Conservation (phyloP, 495 filamentous ascomycete species). For the Cladorrhinum samala region DNA sequence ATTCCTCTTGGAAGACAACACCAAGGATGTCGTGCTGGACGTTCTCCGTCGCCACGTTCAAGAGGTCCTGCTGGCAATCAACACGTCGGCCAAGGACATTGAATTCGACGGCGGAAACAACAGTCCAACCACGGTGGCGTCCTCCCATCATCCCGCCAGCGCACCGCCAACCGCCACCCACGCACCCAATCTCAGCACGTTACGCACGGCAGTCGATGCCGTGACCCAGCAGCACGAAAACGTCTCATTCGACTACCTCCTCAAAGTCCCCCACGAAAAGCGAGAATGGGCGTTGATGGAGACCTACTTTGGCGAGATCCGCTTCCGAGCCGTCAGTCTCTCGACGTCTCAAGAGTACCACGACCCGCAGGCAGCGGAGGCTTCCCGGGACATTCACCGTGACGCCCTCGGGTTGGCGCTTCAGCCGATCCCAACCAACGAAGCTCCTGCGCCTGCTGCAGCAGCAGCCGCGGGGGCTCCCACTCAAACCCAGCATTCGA, state of each 20-base stretch:
- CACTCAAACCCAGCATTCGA: not conserved
- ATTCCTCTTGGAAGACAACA: constrained; percentile 3
- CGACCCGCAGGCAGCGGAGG: constrained; percentile 11
- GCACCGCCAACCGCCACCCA: not conserved
- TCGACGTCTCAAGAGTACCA: constrained; percentile 6
- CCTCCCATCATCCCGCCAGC: too few species aligned
- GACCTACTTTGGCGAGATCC: constrained; percentile 18
- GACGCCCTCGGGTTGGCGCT: not conserved
- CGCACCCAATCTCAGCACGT: not conserved
- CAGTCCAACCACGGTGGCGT: not conserved
- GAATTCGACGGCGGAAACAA: not conserved
- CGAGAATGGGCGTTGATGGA: constrained; percentile 17
- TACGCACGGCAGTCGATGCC: too few species aligned
- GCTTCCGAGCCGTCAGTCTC: constrained; percentile 7
- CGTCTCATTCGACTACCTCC: constrained; percentile 15
- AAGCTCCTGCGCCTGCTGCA: too few species aligned
- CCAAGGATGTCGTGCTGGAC: constrained; percentile 17
- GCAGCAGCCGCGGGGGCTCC: too few species aligned
- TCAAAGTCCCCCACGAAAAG: constrained; percentile 16
- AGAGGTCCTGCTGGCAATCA: constrained; percentile 17
- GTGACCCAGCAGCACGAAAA: not conserved
- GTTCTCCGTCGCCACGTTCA: constrained; percentile 23
- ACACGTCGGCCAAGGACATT: constrained; percentile 6
- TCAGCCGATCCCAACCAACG: not conserved
- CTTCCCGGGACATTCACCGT: constrained; percentile 11